phyloP scores from a whole-genome alignment of 164 flowering plant genomes.

The Stephania cephalantha region DNA sequence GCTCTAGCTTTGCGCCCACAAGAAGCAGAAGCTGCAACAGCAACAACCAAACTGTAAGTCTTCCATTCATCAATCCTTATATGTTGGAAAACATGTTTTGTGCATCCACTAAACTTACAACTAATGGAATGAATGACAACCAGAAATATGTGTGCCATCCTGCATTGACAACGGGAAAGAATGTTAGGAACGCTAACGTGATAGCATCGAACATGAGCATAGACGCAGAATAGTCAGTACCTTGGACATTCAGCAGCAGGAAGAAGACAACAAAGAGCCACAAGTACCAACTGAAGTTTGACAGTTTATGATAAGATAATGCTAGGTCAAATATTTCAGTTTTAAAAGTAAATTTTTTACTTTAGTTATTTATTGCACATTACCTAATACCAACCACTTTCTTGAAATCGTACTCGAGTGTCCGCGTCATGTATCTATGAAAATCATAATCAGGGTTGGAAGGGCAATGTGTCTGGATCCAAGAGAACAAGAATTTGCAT shows the following conservation, averaged over 20 bases:
- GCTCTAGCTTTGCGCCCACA: constrained; percentile 89
- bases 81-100: background rate
- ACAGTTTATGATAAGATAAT: background rate
- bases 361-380: background rate
- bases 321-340: background rate
- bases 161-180: constrained; percentile 27
- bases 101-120: constrained; percentile 42
- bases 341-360: background rate
- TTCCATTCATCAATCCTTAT: background rate
- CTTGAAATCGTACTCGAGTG: constrained; percentile 83
- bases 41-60: constrained; percentile 3
- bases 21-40: constrained; percentile 63
- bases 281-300: constrained; percentile 74
- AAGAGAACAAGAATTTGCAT: background rate
- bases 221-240: constrained; percentile 27
- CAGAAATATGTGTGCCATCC: constrained; percentile 98
- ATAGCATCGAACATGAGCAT: background rate
- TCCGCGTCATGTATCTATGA: constrained; percentile 85
- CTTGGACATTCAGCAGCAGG: constrained; percentile 71
- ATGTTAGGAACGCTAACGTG: background rate
- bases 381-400: constrained; percentile 89
- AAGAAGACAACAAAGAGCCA: constrained; percentile 88
- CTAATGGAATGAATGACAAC: constrained; percentile 81
- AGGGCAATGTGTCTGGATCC: constrained; percentile 60
- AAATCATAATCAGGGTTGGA: constrained; percentile 63